Evolutionary conservation across 257 asterid species (phyloP).

Genomic region (Prunella vulgaris): DNA sequence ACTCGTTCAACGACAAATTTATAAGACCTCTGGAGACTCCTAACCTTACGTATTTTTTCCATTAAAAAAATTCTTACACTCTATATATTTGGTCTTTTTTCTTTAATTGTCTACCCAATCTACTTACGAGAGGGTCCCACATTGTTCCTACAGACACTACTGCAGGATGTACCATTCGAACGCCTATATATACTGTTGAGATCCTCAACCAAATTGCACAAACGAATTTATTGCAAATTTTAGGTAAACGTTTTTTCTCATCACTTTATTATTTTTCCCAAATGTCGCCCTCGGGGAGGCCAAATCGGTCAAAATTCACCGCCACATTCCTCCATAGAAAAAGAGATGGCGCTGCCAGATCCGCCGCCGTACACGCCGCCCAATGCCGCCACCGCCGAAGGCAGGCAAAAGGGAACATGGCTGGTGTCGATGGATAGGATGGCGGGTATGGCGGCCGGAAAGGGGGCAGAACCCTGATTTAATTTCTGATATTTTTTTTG

Average conservation of each 20-base stretch:
- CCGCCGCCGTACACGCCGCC: background rate
- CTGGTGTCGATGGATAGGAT: background rate
- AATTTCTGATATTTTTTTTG: background rate
- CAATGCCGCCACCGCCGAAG: background rate
- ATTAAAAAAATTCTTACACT: background rate
- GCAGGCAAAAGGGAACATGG: background rate
- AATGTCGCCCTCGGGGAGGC: no score
- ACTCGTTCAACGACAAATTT: background rate
- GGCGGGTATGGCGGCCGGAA: background rate
- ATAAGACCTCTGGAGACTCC: background rate
- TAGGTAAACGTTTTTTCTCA: background rate
- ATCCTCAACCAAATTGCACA: background rate
- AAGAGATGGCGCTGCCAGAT: background rate
- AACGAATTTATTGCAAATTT: background rate
- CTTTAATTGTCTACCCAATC: no score
- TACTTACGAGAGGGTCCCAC: background rate
- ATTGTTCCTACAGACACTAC: background rate
- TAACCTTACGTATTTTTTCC: no score
- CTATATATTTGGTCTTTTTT: no score
- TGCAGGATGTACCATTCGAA: no score
- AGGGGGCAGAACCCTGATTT: background rate
- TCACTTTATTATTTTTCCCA: background rate
- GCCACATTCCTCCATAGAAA: background rate
- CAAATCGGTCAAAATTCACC: background rate
- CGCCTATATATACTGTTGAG: background rate